Base-by-base conservation (phyloP, 2,329 filamentous ascomycete species). In the Microdochium nivale region DNA sequence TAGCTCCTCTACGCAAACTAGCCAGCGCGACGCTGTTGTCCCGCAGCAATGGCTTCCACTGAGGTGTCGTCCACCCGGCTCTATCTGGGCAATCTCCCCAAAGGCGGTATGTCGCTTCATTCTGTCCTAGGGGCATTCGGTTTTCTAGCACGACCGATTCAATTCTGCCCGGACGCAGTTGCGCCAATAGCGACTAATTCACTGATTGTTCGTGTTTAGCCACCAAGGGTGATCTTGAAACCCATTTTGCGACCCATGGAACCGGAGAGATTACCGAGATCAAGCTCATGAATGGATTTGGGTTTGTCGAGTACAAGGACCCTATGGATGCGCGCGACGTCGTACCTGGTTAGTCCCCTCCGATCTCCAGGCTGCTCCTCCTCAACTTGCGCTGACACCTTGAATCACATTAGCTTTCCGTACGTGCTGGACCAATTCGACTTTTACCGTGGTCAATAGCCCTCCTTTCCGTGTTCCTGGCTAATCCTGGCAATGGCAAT, bases 271-370 rank as follows among this genome's bases (percentile, higher is more conserved):
- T 99, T 69, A 94, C 88, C 61, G 94, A 99, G 77, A 92, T 99
- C 76, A 99, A 99, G 79, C 84, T 99, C 58, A 99, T 99, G 94
- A 97, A 96, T 69, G 94, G 94, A 66, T 99, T 99, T 68, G 94
- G 94, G 69, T 99, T 99, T 78, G 96, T 99, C 69, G 94, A 99
- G 73, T 99, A 97, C 74, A 95, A 96, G 73, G 94, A 97, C 75
- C 84, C 90, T 53, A 89, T 96, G 87, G 94, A 99, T 75, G 94
- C 94, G 61, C 88, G 92, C 67, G 94, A 99, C 75, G 91, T 99
- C 58, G 94, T 99, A 65, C 94, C 94, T 72, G 92, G 94, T 96
- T 82, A 76, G 86, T 65, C 27, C 27, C 11, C 5, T 30, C 56
- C 55, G 53, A 49, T 54, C 44, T 52, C 52, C 51, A 53, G 51